Percentiles rank a stretch among this genome's conserved stretches.
phyloP scores from a whole-genome alignment of 441 rosid species.

The Gossypium davidsonii region DNA sequence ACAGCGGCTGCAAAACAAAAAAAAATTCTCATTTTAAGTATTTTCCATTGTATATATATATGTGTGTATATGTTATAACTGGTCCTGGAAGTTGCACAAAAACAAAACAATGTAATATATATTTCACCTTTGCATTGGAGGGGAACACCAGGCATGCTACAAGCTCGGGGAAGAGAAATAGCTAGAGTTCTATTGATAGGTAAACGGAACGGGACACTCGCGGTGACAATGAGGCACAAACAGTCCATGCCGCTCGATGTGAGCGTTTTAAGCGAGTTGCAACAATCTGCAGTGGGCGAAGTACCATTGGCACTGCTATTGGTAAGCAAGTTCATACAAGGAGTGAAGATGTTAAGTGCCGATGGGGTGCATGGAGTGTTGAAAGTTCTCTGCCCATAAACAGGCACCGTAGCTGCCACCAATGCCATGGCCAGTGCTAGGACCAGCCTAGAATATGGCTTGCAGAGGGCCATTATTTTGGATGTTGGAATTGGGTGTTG shows the following conservation, averaged over 20 bases:
- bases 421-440: constrained; percentile 24
- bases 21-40: constrained; percentile 2
- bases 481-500: neutral
- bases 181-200: constrained; percentile 79
- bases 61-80: no score
- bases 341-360: constrained; percentile 43
- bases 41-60: no score
- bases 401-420: constrained; percentile 24
- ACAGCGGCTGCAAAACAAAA: constrained; percentile 40
- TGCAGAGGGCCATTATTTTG: neutral
- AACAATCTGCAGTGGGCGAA: constrained; percentile 54
- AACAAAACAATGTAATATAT: neutral
- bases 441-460: neutral
- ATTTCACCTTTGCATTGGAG: constrained; percentile 63
- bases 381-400: constrained; percentile 28
- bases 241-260: constrained; percentile 56
- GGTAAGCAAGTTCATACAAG: constrained; percentile 65
- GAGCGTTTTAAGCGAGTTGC: constrained; percentile 51
- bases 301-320: constrained; percentile 53
- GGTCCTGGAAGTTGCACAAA: neutral
- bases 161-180: constrained; percentile 73
- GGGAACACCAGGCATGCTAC: constrained; percentile 80
- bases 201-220: constrained; percentile 51
- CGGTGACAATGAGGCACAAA: constrained; percentile 62
- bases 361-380: constrained; percentile 49